Evolutionary conservation across 2,329 filamentous ascomycete genomes (phyloP), one percentile per base, ranked within the genome.

Genomic region (Fusarium secorum): DNA sequence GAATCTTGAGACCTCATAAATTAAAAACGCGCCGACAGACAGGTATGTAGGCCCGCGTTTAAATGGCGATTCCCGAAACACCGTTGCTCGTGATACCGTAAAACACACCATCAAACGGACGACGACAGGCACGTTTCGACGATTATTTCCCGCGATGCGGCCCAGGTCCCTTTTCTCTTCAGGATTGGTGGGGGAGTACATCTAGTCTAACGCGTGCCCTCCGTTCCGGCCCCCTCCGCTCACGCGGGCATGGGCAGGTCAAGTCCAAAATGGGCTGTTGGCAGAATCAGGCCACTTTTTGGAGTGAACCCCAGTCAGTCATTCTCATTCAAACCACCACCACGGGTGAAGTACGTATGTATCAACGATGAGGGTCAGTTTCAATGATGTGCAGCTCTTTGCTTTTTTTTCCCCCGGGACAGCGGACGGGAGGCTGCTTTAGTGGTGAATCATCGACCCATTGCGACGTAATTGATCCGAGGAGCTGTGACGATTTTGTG

Each of bases 211-310:
- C 68, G 53, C 61, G 57, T 58, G 41, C 58, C 41, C 62, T 73
- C 64, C 70, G 72, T 76, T 41, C 72, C 74, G 74, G 74, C 72
- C 70, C 70, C 66, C 72, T 71, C 74, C 74, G 74, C 74, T 75
- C 74, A 76, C 72, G 74, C 72, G 56, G 72, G 13, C 18, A 45
- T 63, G 67, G 67, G 64, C 68, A 68, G 39, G 56, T 65, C 53
- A 55, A 52, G 55, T 33, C 55, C 48, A 60, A 30, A 74, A 76
- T 75, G 74, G 74, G 72, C 74, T 75, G 74, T 75, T 75, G 42
- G 38, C 32, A 20, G 45, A 59, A 75, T 76, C 74, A 75, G 74
- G 56, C 74, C 74, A 75, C 68, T 75, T 74, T 60, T 62, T 62
- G 46, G 56, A 52, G 24, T 7, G 8, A 11, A 9, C 32, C 48